A percentile compares a stretch with the other conserved stretches of the same genome.
Evolutionary conservation across 805 yeast genomes (phyloP).

Genomic region (Nakazawaea ambrosiae): DNA sequence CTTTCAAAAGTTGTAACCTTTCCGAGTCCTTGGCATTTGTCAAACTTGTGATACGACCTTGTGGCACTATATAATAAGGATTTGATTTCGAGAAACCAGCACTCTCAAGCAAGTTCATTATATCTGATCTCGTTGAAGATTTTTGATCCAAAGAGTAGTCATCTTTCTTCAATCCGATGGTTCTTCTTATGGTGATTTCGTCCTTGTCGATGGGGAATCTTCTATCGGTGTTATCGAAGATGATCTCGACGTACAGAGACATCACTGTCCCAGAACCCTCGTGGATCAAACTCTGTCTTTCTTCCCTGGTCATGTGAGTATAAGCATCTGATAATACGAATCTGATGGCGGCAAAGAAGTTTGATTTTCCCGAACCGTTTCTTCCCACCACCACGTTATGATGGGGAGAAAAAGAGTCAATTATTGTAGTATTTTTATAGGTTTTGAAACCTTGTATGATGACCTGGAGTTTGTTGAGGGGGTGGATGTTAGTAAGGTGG

Average conservation of each 20-base stretch:
- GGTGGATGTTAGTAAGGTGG: not conserved
- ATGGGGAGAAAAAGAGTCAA: slow-evolving; percentile 71
- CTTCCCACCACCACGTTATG: slow-evolving; percentile 87
- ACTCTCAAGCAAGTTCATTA: slow-evolving; percentile 75
- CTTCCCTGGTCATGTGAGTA: slow-evolving; percentile 76
- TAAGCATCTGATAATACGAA: slow-evolving; percentile 89
- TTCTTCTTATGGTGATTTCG: slow-evolving; percentile 73
- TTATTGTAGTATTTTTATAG: slow-evolving; percentile 73
- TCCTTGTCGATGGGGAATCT: slow-evolving; percentile 64
- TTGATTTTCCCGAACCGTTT: slow-evolving; percentile 96
- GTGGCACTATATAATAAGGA: slow-evolving; percentile 96
- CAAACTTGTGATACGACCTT: slow-evolving; percentile 81
- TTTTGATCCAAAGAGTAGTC: slow-evolving; percentile 81
- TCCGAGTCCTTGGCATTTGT: slow-evolving; percentile 88
- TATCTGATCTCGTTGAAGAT: slow-evolving; percentile 71
- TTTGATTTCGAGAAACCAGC: slow-evolving; percentile 89
- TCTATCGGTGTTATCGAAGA: slow-evolving; percentile 73
- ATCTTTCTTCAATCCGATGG: slow-evolving; percentile 89
- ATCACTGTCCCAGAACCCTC: slow-evolving; percentile 87
- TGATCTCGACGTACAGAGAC: slow-evolving; percentile 89
- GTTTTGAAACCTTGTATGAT: slow-evolving; percentile 91
- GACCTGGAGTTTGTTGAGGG: slow-evolving; percentile 30
- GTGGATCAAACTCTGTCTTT: slow-evolving; percentile 79
- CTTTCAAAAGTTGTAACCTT: slow-evolving; percentile 71
- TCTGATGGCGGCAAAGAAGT: slow-evolving; percentile 90